phyloP scores from a whole-genome alignment of 108 stramenopile species.

The Halocafeteria seosinensis region DNA sequence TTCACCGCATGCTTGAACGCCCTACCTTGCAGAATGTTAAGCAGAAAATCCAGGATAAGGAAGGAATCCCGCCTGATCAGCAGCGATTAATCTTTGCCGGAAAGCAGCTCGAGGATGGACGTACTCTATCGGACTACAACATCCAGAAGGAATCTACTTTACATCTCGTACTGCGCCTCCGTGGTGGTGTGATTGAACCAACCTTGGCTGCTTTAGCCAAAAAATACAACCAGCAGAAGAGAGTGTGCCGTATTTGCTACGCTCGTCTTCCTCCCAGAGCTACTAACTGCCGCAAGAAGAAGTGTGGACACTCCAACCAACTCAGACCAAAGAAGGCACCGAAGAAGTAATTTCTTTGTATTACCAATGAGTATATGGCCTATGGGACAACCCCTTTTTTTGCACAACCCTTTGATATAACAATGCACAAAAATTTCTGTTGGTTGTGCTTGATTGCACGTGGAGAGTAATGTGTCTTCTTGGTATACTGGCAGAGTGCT shows the following conservation, averaged over 20 bases:
- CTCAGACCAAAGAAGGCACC: conserved; percentile 99
- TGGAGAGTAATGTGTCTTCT: too few species aligned
- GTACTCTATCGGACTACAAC: conserved; percentile 95
- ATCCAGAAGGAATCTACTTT: conserved; percentile 61
- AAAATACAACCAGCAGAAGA: conserved; percentile 97
- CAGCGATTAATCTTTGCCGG: conserved; percentile 57
- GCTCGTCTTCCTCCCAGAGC: conserved; percentile 97
- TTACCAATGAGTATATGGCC: too few species aligned
- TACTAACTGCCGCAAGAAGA: conserved; percentile 99
- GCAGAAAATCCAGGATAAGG: conserved; percentile 16
- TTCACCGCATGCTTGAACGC: too few species aligned
- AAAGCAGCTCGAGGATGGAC: conserved; percentile 85
- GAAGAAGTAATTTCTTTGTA: conserved; percentile 58
- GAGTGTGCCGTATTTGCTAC: conserved; percentile 94
- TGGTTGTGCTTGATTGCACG: too few species aligned
- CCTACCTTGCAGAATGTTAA: conserved; percentile 6
- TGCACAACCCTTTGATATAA: too few species aligned
- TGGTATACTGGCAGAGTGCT: too few species aligned
- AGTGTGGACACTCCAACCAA: conserved; percentile 98
- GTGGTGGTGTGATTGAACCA: conserved; percentile 53
- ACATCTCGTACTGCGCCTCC: conserved; percentile 49
- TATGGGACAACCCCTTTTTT: too few species aligned
- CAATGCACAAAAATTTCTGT: too few species aligned
- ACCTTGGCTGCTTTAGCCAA: conserved; percentile 92
- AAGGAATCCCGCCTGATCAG: conserved; percentile 21